Percentiles rank a stretch among this genome's conserved stretches.
These are phyloP conservation scores for Suillus brevipes DNA, from an alignment of 768 basidiomycete species.

Conservation along the genomic window DNA sequence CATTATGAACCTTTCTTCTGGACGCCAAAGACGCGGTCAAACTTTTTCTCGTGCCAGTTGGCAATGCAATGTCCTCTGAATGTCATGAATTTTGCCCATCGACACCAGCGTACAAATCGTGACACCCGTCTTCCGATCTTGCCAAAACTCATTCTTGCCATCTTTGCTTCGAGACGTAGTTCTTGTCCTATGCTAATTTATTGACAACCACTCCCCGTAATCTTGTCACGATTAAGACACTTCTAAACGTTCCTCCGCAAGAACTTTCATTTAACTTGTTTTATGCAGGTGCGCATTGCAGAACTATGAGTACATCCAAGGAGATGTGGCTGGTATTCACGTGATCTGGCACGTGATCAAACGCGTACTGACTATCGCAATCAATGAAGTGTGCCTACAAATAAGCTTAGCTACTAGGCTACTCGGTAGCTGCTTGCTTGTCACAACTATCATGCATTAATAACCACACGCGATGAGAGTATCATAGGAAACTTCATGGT, in stretches of 20 bases:
- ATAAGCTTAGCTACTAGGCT: neutral
- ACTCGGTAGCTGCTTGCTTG: neutral
- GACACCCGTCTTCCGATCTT: neutral
- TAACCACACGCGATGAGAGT: neutral
- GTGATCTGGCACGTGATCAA: neutral
- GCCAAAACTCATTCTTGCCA: neutral
- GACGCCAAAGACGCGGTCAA: neutral
- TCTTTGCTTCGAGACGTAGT: neutral
- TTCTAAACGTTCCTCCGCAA: neutral
- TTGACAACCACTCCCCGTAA: neutral
- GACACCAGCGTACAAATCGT: neutral
- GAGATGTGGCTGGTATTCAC: neutral
- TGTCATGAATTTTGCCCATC: neutral
- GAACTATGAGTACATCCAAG: neutral
- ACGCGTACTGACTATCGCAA: neutral
- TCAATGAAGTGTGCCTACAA: neutral
- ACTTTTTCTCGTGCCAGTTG: neutral
- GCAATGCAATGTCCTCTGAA: neutral
- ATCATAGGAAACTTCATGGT: neutral
- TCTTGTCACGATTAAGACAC: slow-evolving; percentile 3
- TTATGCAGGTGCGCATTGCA: neutral
- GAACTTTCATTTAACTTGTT: neutral
- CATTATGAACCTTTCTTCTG: too few relatives aligned
- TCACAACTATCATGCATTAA: neutral
- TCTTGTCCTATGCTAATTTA: neutral